Evolutionary conservation across 331 rosid species (phyloP), one percentile per base, ranked within the genome.

Genomic region (Malus hybrid): DNA sequence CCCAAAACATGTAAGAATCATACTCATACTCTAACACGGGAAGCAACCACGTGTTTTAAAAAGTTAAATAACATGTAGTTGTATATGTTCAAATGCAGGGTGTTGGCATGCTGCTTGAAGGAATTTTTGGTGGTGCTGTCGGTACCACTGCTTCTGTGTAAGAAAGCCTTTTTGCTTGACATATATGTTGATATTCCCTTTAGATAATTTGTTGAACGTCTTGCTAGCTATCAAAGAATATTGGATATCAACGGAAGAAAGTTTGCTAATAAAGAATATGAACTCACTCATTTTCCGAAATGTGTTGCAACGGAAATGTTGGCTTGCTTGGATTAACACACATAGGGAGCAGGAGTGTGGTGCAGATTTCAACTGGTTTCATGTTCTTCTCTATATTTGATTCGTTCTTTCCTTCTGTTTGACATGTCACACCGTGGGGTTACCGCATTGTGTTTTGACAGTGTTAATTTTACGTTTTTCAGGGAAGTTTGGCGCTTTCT

Each of bases 321-420:
- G 99, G 99, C 28, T 87, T 92, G 44, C 97, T 95, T 78, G 99
- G 99, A 71, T 77, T 95, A 75, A 95, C 99, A 0, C 90, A 76
- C 75, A 95, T 95, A 52, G 99, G 99, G 63, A 95, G 99, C 90
- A 82, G 99, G 83, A 88, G 99, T 78, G 96, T 90, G 1, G 97
- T 92, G 87, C 97, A 95, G 76, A 89, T 95, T 54, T 92, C 98
- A 24, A 78, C 94, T 62, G 91, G 78, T 54, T 95, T 92, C 90
- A 95, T 95, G 99, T 79, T 95, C 84, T 90, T 95, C 88, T 92
- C 97, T 19, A 95, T 95, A 69, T 95, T 95, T 15, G 99, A 98
- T 88, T 77, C 7, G 89, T 90, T 78, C 83, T 16, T 6, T 69
- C 52, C 62, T 76, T 12, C 64, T 22, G 7, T 71, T 54, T 6